Evolutionary conservation across 2,329 filamentous ascomycete genomes (phyloP).

Genomic region (Talaromyces islandicus): DNA sequence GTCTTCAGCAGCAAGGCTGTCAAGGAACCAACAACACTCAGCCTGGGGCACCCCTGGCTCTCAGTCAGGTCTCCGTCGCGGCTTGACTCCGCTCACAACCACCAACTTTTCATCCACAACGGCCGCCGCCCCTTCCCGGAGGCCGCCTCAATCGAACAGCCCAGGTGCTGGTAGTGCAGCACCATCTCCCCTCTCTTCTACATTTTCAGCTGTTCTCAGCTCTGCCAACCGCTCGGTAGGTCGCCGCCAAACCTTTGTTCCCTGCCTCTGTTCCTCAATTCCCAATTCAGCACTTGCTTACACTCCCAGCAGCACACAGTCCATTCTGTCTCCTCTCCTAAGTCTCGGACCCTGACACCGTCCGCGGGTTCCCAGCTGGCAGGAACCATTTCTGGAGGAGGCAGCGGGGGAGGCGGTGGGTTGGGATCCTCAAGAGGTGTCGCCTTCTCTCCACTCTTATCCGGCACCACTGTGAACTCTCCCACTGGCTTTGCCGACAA

Average conservation of each 20-base stretch:
- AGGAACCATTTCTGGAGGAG: constrained; percentile 46
- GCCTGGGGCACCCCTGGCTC: constrained; percentile 52
- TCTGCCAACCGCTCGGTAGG: constrained; percentile 42
- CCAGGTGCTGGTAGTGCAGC: constrained; percentile 43
- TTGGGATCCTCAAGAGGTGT: constrained; percentile 52
- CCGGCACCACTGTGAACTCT: constrained; percentile 49
- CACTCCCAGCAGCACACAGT: constrained; percentile 47
- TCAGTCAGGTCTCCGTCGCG: constrained; percentile 51
- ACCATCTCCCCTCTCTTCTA: constrained; percentile 47
- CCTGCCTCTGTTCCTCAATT: background rate
- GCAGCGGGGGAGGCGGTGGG: constrained; percentile 46
- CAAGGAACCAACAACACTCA: constrained; percentile 44
- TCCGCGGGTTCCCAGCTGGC: constrained; percentile 51
- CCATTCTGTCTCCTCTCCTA: constrained; percentile 51
- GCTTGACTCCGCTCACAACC: constrained; percentile 54
- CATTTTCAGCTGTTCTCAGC: constrained; percentile 48
- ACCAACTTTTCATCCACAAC: constrained; percentile 40
- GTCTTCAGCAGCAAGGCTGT: constrained; percentile 39
- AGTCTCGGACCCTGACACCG: constrained; percentile 50
- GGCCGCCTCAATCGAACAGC: constrained; percentile 42
- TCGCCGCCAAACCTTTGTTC: constrained; percentile 18
- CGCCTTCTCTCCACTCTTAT: constrained; percentile 56
- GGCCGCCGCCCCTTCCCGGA: constrained; percentile 37
- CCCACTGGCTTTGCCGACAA: constrained; percentile 48
- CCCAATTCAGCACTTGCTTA: constrained; percentile 44